These are phyloP conservation scores for Alternaria novae-zelandiae DNA, from an alignment of 2,329 filamentous ascomycete genomes.

Conservation along the genomic window DNA sequence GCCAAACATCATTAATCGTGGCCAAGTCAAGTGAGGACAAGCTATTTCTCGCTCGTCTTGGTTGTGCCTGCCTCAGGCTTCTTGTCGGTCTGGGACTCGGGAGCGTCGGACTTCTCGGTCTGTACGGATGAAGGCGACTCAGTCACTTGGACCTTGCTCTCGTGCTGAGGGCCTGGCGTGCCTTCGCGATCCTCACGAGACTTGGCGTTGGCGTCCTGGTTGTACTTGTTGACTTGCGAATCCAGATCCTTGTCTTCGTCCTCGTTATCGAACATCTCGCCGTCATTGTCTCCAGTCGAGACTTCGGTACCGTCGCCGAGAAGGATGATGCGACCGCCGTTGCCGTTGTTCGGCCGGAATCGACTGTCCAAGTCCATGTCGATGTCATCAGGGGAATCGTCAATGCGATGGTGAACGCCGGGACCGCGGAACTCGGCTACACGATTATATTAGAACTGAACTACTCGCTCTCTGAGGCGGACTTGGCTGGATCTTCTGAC, in stretches of 20 bases:
- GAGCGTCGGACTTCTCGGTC: conserved; percentile 44
- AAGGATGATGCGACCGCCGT: conserved; percentile 82
- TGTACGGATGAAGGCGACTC: conserved; percentile 48
- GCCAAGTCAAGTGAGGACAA: conserved; percentile 11
- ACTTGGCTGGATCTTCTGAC: conserved; percentile 58
- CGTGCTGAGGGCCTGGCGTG: conserved; percentile 33
- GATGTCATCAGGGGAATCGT: conserved; percentile 65
- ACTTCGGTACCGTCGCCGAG: conserved; percentile 95
- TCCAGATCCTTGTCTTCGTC: conserved; percentile 84
- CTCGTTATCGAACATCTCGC: conserved; percentile 92
- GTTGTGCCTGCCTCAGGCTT: conserved; percentile 13
- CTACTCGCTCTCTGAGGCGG: conserved; percentile 43
- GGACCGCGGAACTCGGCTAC: conserved; percentile 60
- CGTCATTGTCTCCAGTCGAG: conserved; percentile 84
- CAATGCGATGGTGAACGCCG: conserved; percentile 58
- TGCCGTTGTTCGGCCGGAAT: conserved; percentile 71
- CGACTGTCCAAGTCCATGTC: conserved; percentile 74
- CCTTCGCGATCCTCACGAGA: conserved; percentile 31
- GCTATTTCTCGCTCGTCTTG: conserved; percentile 31
- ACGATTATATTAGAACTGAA: conserved; percentile 45
- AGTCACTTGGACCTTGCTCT: conserved; percentile 28
- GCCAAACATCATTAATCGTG: background rate
- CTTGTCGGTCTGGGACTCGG: conserved; percentile 25
- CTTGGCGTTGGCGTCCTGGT: conserved; percentile 31
- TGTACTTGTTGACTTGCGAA: conserved; percentile 77